A percentile compares a stretch with the other conserved stretches of the same genome.
Evolutionary conservation across 768 basidiomycete genomes (phyloP).

Genomic region (Tricholomella constricta): DNA sequence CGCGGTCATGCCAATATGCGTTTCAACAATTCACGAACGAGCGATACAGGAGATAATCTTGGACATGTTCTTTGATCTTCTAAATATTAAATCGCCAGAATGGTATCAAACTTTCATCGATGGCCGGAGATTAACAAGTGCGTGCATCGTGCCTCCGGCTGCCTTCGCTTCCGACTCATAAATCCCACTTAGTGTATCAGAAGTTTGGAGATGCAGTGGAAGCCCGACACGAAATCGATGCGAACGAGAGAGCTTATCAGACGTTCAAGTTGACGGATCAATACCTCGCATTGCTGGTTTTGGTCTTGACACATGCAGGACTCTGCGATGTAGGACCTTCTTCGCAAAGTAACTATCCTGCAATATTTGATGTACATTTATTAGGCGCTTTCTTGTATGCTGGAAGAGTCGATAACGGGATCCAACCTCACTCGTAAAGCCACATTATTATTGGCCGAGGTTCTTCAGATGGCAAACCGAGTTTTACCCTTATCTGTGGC

Average conservation of each 20-base stretch:
- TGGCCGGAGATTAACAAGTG: constrained; percentile 85
- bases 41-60: constrained; percentile 78
- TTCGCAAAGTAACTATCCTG: not conserved
- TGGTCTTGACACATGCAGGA: constrained; percentile 85
- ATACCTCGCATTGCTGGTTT: constrained; percentile 82
- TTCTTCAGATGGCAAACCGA: constrained; percentile 85
- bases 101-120: constrained; percentile 95
- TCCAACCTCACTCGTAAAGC: constrained; percentile 85
- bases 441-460: constrained; percentile 86
- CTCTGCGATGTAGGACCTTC: constrained; percentile 71
- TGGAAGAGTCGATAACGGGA: constrained; percentile 77
- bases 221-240: constrained; percentile 30
- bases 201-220: constrained; percentile 48
- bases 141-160: constrained; percentile 20
- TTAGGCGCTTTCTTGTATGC: constrained; percentile 82
- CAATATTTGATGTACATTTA: not conserved
- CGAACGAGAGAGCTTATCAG: constrained; percentile 49
- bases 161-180: not conserved
- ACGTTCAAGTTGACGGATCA: constrained; percentile 88
- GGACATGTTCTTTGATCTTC: constrained; percentile 91
- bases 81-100: constrained; percentile 89
- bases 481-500: constrained; percentile 83
- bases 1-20: constrained; percentile 26
- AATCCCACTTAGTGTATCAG: constrained; percentile 59
- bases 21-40: constrained; percentile 2